These are phyloP conservation scores for Cystobasidiopsis lactophilus DNA, from an alignment of 768 basidiomycete genomes.

Conservation along the genomic window DNA sequence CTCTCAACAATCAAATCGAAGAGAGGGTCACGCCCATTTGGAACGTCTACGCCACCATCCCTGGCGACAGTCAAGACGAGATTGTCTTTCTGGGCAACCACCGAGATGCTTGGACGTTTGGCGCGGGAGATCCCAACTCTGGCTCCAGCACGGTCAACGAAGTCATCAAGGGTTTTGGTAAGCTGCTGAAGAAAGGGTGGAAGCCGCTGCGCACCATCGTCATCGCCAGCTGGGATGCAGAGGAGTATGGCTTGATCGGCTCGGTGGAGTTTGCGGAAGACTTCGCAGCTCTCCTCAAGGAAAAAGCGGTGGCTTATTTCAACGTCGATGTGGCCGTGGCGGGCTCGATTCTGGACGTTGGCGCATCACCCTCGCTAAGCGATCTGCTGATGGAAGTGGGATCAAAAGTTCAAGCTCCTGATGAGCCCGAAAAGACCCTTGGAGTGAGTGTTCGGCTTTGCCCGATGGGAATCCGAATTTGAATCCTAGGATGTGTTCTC, in stretches of 20 bases:
- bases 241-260: constrained; percentile 51
- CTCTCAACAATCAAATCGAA: constrained; percentile 50
- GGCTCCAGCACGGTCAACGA: constrained; percentile 62
- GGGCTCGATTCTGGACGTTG: constrained; percentile 36
- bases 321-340: constrained; percentile 41
- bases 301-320: constrained; percentile 64
- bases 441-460: constrained; percentile 40
- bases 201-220: constrained; percentile 55
- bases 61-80: constrained; percentile 62
- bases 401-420: constrained; percentile 47
- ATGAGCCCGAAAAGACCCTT: constrained; percentile 34
- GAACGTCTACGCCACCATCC: constrained; percentile 67
- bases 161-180: constrained; percentile 50
- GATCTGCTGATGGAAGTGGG: constrained; percentile 49
- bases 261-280: constrained; percentile 90
- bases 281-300: constrained; percentile 54
- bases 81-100: constrained; percentile 72
- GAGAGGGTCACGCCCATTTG: constrained; percentile 67
- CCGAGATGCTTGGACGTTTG: constrained; percentile 54
- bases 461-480: constrained; percentile 38
- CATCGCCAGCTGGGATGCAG: constrained; percentile 54
- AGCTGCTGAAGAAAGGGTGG: constrained; percentile 50
- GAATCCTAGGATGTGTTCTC: constrained; percentile 18
- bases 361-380: constrained; percentile 60
- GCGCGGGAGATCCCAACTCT: constrained; percentile 55